These are phyloP conservation scores for Williopsis jadinii DNA, from an alignment of 1,139 yeast genomes.

Conservation along the genomic window DNA sequence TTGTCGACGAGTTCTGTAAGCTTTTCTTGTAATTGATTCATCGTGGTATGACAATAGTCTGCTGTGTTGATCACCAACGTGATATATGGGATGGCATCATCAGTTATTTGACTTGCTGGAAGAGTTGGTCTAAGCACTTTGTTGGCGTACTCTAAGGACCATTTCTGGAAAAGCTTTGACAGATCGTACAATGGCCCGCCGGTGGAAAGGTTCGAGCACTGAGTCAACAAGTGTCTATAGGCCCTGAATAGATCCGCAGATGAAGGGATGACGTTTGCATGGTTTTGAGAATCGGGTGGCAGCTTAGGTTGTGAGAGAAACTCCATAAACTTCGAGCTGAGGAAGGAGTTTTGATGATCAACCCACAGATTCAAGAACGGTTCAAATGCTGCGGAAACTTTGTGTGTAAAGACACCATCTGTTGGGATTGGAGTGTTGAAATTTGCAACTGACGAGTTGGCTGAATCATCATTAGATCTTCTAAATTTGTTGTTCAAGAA, in stretches of 20 bases:
- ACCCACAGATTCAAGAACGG: constrained; percentile 85
- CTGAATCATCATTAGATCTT: constrained; percentile 15
- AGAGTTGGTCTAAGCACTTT: constrained; percentile 55
- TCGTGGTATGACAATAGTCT: constrained; percentile 78
- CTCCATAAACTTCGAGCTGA: constrained; percentile 56
- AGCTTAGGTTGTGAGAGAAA: constrained; percentile 43
- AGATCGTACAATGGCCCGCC: constrained; percentile 63
- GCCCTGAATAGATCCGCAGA: constrained; percentile 81
- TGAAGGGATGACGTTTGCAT: constrained; percentile 65
- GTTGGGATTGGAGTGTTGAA: constrained; percentile 25
- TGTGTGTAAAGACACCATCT: constrained; percentile 28
- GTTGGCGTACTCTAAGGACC: constrained; percentile 58
- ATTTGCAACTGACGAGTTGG: constrained; percentile 12
- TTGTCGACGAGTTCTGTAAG: constrained; percentile 43
- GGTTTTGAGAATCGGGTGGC: constrained; percentile 27
- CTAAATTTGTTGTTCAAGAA: constrained; percentile 54
- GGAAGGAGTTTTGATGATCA: constrained; percentile 66
- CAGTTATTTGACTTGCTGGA: constrained; percentile 35
- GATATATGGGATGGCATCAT: constrained; percentile 58
- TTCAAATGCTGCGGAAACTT: constrained; percentile 69
- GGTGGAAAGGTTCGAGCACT: constrained; percentile 66
- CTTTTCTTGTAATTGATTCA: constrained; percentile 67
- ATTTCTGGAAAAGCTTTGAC: constrained; percentile 57
- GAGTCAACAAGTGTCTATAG: constrained; percentile 66
- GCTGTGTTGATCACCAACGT: constrained; percentile 81